Evolutionary conservation across 352 stramenopile genomes (phyloP), one percentile per base, ranked within the genome.

Genomic region (Phytophthora meadii): DNA sequence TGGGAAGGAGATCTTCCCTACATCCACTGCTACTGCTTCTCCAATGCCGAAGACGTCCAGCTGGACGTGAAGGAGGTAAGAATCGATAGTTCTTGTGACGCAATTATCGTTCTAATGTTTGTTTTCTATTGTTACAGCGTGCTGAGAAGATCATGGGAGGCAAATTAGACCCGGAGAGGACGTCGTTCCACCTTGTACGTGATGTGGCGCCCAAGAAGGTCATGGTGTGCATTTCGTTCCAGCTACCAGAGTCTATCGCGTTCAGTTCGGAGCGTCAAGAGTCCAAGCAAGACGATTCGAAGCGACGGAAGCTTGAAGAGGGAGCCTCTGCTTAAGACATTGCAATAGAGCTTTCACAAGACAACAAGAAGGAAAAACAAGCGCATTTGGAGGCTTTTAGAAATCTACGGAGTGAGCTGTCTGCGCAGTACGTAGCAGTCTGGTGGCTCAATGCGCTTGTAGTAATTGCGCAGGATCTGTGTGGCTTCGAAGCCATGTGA

Each of bases 141-240:
- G 79, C 84, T 5, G 84, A 94, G 42, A 72, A 66, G 24, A 86
- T 94, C 15, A 60, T 94, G 65, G 68, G 72, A 15, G 83, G 89
- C 1, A 68, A 76, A 48, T 61, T 99, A 15, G 63, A 89, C 40
- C 54, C 65, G 4, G 54, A 60, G 37, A 65, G 58, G 7, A 89
- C 81, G 12, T 76, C 62, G 42, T 86, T 93, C 61, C 93, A 97
- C 72, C 79, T 94, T 11, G 96, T 99, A 34, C 81, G 97, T 53
- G 94, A 99, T 67, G 96, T 99, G 8, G 87, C 97, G 3, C 97
- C 97, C 1, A 98, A 97, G 67, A 99, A 99, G 74, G 92, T 98
- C 60, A 99, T 99, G 97, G 88, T 99, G 50, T 99, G 96, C 74
- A 89, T 99, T 30, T 97, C 90, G 28, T 99, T 99, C 76, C 66